A percentile compares a stretch with the other conserved stretches of the same genome.
Evolutionary conservation across 768 basidiomycete genomes (phyloP).

Genomic region (Pleurotus citrinopileatus): DNA sequence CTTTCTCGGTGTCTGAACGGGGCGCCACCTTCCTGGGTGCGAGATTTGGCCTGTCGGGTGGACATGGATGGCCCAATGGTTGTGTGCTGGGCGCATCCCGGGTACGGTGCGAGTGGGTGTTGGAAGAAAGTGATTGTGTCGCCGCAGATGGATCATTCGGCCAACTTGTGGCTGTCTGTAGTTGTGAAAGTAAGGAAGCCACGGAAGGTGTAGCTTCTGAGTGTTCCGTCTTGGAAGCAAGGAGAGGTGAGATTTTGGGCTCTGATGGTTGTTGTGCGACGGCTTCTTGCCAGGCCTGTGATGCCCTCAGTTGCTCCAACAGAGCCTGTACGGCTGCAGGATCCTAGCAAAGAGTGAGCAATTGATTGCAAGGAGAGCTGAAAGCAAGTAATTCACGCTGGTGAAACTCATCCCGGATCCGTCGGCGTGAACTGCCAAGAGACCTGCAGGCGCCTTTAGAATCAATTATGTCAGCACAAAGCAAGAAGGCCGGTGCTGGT

Average conservation of each 20-base stretch:
- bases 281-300: constrained; percentile 65
- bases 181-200: constrained; percentile 60
- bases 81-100: background rate
- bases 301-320: constrained; percentile 64
- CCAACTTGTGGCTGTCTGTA: constrained; percentile 29
- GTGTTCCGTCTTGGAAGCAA: constrained; percentile 5
- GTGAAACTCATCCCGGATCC: constrained; percentile 7
- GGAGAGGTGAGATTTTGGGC: constrained; percentile 10
- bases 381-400: background rate
- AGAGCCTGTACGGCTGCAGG: constrained; percentile 64
- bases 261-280: constrained; percentile 8
- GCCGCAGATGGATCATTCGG: background rate
- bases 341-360: constrained; percentile 42
- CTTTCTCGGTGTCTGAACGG: constrained; percentile 13
- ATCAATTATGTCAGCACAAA: no score
- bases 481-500: no score
- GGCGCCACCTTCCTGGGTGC: background rate
- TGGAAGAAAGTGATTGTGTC: constrained; percentile 9
- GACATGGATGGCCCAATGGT: background rate
- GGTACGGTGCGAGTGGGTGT: constrained; percentile 10
- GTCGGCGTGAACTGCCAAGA: no score
- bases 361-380: constrained; percentile 6
- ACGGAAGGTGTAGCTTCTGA: constrained; percentile 35
- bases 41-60: constrained; percentile 12
- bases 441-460: no score